Percentiles rank a stretch among this genome's conserved stretches.
Evolutionary conservation across 495 filamentous ascomycete species (phyloP).

Genomic region (Achaetomiella virescens): DNA sequence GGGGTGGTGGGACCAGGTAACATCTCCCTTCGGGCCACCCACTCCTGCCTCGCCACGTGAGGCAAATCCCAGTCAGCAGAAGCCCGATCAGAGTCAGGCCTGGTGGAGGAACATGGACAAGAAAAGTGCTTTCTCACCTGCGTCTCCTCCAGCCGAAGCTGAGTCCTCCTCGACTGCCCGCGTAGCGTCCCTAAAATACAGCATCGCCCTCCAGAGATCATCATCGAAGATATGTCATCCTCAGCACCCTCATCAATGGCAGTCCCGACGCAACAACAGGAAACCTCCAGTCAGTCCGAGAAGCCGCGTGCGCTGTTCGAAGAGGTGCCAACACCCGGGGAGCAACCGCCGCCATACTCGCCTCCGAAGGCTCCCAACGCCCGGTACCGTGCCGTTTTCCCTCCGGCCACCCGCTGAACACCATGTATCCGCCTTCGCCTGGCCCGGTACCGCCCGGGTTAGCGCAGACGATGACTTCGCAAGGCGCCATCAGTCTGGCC

Average conservation of each 20-base stretch:
- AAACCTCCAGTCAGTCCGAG: conserved; percentile 26
- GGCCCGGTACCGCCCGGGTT: conserved; percentile 37
- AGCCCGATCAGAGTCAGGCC: conserved; percentile 5
- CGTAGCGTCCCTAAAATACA: not conserved
- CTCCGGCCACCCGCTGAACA: conserved; percentile 29
- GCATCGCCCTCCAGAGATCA: conserved; percentile 7
- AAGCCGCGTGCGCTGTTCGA: conserved; percentile 25
- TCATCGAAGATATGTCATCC: conserved; percentile 17
- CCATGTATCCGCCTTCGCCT: conserved; percentile 40
- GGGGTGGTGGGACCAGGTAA: conserved; percentile 86
- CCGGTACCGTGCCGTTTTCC: conserved; percentile 37
- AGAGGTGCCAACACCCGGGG: conserved; percentile 9
- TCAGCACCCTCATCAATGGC: conserved; percentile 10
- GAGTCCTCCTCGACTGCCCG: conserved; percentile 8
- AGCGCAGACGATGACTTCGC: conserved; percentile 42
- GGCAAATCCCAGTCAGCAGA: not conserved
- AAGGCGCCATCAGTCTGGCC: conserved; percentile 36
- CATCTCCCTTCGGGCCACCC: conserved; percentile 58
- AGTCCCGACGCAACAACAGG: conserved; percentile 13
- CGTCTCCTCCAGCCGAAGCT: conserved; percentile 7
- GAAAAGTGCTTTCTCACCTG: conserved; percentile 22
- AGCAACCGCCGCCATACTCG: conserved; percentile 40
- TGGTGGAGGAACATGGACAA: conserved; percentile 35
- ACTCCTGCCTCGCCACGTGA: conserved; percentile 23
- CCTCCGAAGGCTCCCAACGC: conserved; percentile 26